Evolutionary conservation across 2,329 filamentous ascomycete genomes (phyloP).

Genomic region (Triangularia verruculosa): DNA sequence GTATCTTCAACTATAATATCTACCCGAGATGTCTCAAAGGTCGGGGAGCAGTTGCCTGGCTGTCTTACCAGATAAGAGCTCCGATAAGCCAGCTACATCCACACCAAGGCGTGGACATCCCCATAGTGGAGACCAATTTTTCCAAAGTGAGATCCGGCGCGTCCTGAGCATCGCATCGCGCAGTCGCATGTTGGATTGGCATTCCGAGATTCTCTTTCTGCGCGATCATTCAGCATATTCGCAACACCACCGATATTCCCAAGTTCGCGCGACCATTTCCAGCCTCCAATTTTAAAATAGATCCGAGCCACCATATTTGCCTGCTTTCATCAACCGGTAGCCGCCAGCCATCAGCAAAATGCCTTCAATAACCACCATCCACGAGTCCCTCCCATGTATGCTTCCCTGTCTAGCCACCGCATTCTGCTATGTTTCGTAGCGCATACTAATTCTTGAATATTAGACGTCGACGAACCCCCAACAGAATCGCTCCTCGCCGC

Average conservation of each 20-base stretch:
- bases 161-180: constrained; percentile 3
- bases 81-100: neutral
- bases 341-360: constrained; percentile 41
- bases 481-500: constrained; percentile 62
- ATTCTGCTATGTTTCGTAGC: neutral
- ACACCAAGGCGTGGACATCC: neutral
- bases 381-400: constrained; percentile 80
- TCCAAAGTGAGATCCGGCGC: constrained; percentile 3
- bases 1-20: neutral
- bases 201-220: no score
- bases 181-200: no score
- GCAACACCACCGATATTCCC: neutral
- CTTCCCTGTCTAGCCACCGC: constrained; percentile 18
- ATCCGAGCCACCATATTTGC: neutral
- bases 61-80: neutral
- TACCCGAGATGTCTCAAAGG: neutral
- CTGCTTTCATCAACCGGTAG: neutral
- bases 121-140: constrained; percentile 16
- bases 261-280: neutral
- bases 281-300: neutral
- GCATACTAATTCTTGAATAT: constrained; percentile 11
- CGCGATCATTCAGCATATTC: neutral
- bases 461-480: constrained; percentile 73
- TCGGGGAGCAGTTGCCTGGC: neutral
- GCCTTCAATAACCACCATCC: constrained; percentile 66